phyloP scores from a whole-genome alignment of 2,329 filamentous ascomycete genomes.

The Fusarium devonianum region DNA sequence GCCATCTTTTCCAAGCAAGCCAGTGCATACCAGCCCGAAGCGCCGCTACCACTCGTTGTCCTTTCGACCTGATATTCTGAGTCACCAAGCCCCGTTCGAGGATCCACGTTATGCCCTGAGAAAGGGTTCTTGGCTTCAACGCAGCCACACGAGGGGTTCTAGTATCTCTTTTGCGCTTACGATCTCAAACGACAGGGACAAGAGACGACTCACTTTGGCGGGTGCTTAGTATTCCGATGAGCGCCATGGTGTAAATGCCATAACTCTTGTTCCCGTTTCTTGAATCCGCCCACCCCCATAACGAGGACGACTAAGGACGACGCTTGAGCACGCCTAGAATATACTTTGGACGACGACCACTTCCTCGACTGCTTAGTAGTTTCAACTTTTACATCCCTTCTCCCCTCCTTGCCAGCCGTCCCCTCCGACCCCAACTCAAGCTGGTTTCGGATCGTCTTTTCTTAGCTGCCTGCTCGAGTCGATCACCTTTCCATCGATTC shows the following conservation, averaged over 20 bases:
- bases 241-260: constrained; percentile 42
- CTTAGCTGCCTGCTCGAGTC: constrained; percentile 28
- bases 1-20: constrained; percentile 37
- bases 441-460: constrained; percentile 16
- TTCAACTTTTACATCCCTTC: constrained; percentile 24
- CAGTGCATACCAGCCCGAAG: constrained; percentile 43
- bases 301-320: constrained; percentile 30
- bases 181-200: constrained; percentile 23
- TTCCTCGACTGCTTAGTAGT: constrained; percentile 24
- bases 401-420: constrained; percentile 9
- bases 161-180: constrained; percentile 14
- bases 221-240: constrained; percentile 25
- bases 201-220: constrained; percentile 23
- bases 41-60: constrained; percentile 40
- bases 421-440: constrained; percentile 12
- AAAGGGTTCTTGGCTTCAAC: constrained; percentile 35
- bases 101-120: constrained; percentile 41
- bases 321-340: constrained; percentile 17
- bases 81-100: constrained; percentile 37
- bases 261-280: constrained; percentile 31
- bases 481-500: constrained; percentile 16
- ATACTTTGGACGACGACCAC: constrained; percentile 20
- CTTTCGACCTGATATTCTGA: constrained; percentile 38
- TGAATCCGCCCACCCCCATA: constrained; percentile 30
- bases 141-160: constrained; percentile 37